Percentiles rank a stretch among this genome's conserved stretches.
These are phyloP conservation scores for Hanseniaspora vineae DNA, from an alignment of 805 yeast species.

Conservation along the genomic window DNA sequence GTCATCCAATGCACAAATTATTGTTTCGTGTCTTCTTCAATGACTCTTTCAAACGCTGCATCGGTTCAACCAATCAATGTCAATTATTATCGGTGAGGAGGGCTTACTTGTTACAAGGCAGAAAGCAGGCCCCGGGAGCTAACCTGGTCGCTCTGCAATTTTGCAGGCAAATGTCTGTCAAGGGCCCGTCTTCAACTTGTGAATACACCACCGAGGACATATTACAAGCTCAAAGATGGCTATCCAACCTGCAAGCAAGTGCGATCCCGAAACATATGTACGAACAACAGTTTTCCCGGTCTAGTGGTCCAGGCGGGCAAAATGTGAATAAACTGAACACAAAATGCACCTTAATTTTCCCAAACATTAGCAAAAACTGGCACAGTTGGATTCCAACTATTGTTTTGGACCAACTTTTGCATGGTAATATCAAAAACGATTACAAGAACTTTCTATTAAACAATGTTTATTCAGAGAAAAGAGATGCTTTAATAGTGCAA, in stretches of 20 bases:
- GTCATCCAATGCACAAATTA: too few species aligned
- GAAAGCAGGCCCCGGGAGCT: too few species aligned
- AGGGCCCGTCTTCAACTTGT: not conserved
- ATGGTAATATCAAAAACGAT: constrained; percentile 32
- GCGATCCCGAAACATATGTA: constrained; percentile 15
- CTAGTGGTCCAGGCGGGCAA: constrained; percentile 85
- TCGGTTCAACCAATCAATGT: too few species aligned
- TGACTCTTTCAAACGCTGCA: too few species aligned
- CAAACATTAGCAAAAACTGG: constrained; percentile 30
- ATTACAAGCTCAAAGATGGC: constrained; percentile 14
- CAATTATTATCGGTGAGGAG: too few species aligned
- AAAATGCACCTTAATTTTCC: constrained; percentile 46
- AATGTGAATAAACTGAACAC: constrained; percentile 61
- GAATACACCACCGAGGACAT: not conserved
- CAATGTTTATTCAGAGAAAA: constrained; percentile 6
- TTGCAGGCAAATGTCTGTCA: too few species aligned
- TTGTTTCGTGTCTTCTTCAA: too few species aligned
- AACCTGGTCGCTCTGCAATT: too few species aligned
- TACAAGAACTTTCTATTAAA: constrained; percentile 29
- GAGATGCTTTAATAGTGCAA: constrained; percentile 44
- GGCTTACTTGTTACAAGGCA: too few species aligned
- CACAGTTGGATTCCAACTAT: constrained; percentile 48
- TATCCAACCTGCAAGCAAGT: constrained; percentile 32
- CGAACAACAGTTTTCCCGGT: constrained; percentile 26
- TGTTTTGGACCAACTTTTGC: constrained; percentile 29